Conservation (phyloP, 2,329 filamentous ascomycete species). For the Teratosphaeria epicoccoides region DNA sequence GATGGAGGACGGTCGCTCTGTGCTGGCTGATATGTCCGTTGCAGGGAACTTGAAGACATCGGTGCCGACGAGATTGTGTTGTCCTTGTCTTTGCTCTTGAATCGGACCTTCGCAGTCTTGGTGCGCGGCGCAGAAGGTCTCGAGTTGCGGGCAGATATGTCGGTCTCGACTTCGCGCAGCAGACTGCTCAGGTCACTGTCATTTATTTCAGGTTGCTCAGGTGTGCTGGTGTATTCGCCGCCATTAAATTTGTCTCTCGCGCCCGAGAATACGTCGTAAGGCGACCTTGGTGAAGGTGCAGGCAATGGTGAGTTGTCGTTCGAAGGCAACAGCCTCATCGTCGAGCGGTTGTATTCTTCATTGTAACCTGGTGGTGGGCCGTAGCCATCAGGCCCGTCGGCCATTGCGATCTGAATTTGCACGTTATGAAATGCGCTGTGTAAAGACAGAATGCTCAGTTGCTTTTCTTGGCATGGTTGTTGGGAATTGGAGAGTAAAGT, state of each 20-base stretch:
- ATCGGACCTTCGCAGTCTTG: constrained; percentile 23
- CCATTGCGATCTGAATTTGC: background rate
- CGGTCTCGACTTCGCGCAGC: constrained; percentile 31
- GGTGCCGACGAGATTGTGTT: constrained; percentile 24
- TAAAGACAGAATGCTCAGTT: background rate
- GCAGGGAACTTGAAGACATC: constrained; percentile 27
- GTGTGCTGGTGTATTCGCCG: constrained; percentile 1
- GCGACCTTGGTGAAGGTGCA: constrained; percentile 26
- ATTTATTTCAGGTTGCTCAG: constrained; percentile 6
- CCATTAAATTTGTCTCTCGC: constrained; percentile 17
- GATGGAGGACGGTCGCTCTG: constrained; percentile 35
- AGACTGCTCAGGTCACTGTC: constrained; percentile 32
- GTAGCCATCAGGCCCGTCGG: constrained; percentile 14
- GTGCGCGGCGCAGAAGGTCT: constrained; percentile 15
- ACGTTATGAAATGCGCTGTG: background rate
- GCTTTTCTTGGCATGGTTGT: background rate
- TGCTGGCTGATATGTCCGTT: constrained; percentile 41
- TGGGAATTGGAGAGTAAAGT: background rate
- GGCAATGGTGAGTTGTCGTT: constrained; percentile 28
- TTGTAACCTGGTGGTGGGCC: constrained; percentile 34
- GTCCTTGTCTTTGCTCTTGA: constrained; percentile 20
- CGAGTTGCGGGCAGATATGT: constrained; percentile 13
- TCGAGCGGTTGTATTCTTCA: constrained; percentile 29
- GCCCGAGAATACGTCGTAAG: constrained; percentile 23
- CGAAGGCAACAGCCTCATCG: constrained; percentile 42